Conservation (phyloP, 129 eudicot species). For the Smallanthus sonchifolius region DNA sequence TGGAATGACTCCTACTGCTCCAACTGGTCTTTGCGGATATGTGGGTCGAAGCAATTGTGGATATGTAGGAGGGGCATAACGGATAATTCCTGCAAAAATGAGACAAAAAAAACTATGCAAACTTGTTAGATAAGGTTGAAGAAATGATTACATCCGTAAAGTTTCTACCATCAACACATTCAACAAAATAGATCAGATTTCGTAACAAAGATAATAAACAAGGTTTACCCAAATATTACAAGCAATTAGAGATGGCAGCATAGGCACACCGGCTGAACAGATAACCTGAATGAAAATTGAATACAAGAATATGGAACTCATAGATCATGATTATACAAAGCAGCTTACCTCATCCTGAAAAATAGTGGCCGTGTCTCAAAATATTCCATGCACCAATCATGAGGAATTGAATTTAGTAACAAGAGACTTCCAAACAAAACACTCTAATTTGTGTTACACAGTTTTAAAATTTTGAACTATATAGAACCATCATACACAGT, state of each 20-base stretch:
- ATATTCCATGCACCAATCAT: slow-evolving; percentile 64
- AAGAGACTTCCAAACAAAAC: slow-evolving; percentile 45
- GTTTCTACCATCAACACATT: background rate
- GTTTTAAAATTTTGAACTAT: slow-evolving; percentile 32
- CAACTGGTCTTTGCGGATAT: slow-evolving; percentile 72
- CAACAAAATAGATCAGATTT: slow-evolving; percentile 12
- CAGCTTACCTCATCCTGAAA: slow-evolving; percentile 83
- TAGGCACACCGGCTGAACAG: slow-evolving; percentile 88
- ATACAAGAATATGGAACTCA: slow-evolving; percentile 48
- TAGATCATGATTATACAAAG: slow-evolving; percentile 45
- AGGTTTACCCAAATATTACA: slow-evolving; percentile 10
- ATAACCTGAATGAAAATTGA: slow-evolving; percentile 63
- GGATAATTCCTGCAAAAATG: slow-evolving; percentile 67
- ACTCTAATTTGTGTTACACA: slow-evolving; percentile 45
- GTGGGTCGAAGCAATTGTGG: slow-evolving; percentile 64
- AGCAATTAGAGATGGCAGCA: slow-evolving; percentile 56
- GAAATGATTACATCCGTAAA: background rate
- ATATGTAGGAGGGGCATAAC: slow-evolving; percentile 65
- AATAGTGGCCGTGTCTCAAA: slow-evolving; percentile 53
- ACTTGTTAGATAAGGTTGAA: slow-evolving; percentile 49
- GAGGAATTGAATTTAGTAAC: slow-evolving; percentile 49
- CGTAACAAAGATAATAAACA: background rate
- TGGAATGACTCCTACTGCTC: slow-evolving; percentile 54
- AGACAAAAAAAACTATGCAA: slow-evolving; percentile 63
- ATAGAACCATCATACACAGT: slow-evolving; percentile 32